A percentile compares a stretch with the other conserved stretches of the same genome.
These are phyloP conservation scores for Monilinia fructigena DNA, from an alignment of 2,329 filamentous ascomycete species.

Conservation along the genomic window DNA sequence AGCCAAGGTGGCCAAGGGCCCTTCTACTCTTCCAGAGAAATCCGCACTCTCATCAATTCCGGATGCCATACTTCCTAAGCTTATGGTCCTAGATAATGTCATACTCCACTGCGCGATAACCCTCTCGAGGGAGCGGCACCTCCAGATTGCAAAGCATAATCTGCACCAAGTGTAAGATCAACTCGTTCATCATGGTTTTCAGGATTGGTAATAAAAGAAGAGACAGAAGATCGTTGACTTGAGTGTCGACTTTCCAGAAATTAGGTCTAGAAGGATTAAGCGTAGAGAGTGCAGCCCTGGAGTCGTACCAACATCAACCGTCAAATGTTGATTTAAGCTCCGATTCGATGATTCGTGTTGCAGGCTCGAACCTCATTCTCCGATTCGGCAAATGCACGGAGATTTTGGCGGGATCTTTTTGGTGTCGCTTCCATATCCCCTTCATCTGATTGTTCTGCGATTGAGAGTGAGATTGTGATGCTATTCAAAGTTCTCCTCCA, in stretches of 20 bases:
- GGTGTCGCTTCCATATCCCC: constrained; percentile 34
- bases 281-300: constrained; percentile 45
- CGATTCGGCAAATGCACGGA: constrained; percentile 26
- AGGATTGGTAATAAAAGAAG: constrained; percentile 55
- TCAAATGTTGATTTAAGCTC: constrained; percentile 34
- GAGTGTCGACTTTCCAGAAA: constrained; percentile 54
- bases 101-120: constrained; percentile 51
- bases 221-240: constrained; percentile 60
- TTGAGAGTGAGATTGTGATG: constrained; percentile 26
- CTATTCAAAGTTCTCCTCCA: constrained; percentile 24
- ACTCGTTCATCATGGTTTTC: constrained; percentile 56
- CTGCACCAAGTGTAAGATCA: constrained; percentile 71
- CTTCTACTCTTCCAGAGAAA: constrained; percentile 43
- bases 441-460: constrained; percentile 30
- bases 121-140: constrained; percentile 64
- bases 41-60: constrained; percentile 56
- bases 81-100: constrained; percentile 72
- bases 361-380: constrained; percentile 33
- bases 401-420: constrained; percentile 28
- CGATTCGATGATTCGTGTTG: constrained; percentile 41
- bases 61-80: constrained; percentile 86
- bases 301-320: constrained; percentile 48
- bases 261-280: constrained; percentile 48
- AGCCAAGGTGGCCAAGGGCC: constrained; percentile 55
- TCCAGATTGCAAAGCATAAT: constrained; percentile 80